Conservation (phyloP, 768 basidiomycete species). For the Leccinum uliginosum region DNA sequence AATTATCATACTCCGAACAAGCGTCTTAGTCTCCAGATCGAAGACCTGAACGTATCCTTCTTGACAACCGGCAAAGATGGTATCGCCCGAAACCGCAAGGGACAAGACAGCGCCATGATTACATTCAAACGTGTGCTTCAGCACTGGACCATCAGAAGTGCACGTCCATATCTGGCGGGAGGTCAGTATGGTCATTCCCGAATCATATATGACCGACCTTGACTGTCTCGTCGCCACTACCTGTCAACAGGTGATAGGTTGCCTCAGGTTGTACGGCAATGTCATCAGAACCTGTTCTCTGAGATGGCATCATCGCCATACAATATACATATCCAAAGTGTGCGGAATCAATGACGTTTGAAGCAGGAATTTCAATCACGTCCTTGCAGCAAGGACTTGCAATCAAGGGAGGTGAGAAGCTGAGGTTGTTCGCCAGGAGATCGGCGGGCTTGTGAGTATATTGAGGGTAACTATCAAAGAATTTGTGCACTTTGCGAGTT, state of each 20-base stretch:
- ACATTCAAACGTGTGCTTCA: constrained; percentile 66
- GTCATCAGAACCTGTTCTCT: constrained; percentile 36
- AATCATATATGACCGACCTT: constrained; percentile 48
- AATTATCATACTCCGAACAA: constrained; percentile 82
- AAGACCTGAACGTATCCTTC: constrained; percentile 89
- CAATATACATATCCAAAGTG: constrained; percentile 96
- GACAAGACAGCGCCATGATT: constrained; percentile 80
- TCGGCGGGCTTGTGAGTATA: constrained; percentile 67
- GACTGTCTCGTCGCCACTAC: constrained; percentile 87
- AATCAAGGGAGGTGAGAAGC: constrained; percentile 30
- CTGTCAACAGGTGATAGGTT: constrained; percentile 63
- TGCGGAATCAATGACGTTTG: constrained; percentile 79
- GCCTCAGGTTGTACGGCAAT: constrained; percentile 17
- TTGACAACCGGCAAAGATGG: constrained; percentile 90
- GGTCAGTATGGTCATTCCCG: not conserved
- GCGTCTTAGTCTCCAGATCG: constrained; percentile 85
- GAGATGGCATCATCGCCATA: constrained; percentile 50
- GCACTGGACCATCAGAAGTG: constrained; percentile 38
- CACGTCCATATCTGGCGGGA: constrained; percentile 63
- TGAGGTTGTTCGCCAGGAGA: constrained; percentile 56
- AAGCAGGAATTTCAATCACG: constrained; percentile 51
- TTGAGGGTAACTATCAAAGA: constrained; percentile 87
- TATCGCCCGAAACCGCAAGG: constrained; percentile 67
- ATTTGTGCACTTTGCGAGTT: constrained; percentile 68
- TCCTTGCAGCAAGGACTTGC: constrained; percentile 22